These are phyloP conservation scores for Aspergillus awamori DNA, from an alignment of 2,329 filamentous ascomycete species.

Conservation along the genomic window DNA sequence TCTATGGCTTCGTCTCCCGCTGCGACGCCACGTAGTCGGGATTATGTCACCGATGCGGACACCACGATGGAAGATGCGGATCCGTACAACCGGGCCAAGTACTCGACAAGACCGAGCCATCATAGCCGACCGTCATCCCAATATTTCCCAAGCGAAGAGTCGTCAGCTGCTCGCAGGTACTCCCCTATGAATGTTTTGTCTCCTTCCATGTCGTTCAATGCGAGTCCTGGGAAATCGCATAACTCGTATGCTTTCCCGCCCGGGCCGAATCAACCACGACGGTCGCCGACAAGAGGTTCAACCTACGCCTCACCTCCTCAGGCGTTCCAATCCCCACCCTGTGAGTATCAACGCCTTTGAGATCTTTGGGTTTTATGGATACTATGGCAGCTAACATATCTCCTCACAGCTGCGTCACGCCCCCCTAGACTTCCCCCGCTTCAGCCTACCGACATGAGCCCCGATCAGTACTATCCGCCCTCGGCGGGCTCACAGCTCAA, in stretches of 20 bases:
- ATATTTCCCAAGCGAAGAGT: slow-evolving; percentile 72
- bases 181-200: slow-evolving; percentile 93
- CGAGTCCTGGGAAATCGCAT: slow-evolving; percentile 60
- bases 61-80: slow-evolving; percentile 88
- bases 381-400: slow-evolving; percentile 20
- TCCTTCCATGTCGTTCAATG: slow-evolving; percentile 75
- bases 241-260: slow-evolving; percentile 59
- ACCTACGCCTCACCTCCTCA: slow-evolving; percentile 61
- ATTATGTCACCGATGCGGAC: slow-evolving; percentile 69
- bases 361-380: not conserved
- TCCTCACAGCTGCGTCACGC: slow-evolving; percentile 48
- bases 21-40: slow-evolving; percentile 63
- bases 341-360: slow-evolving; percentile 41
- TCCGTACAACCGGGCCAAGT: slow-evolving; percentile 82
- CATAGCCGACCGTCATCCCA: slow-evolving; percentile 72
- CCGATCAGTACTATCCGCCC: slow-evolving; percentile 71
- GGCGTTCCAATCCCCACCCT: slow-evolving; percentile 61
- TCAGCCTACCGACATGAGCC: slow-evolving; percentile 66
- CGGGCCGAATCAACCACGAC: slow-evolving; percentile 58
- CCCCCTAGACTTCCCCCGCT: slow-evolving; percentile 75
- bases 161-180: slow-evolving; percentile 84
- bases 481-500: slow-evolving; percentile 73
- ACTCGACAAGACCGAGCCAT: slow-evolving; percentile 76
- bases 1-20: slow-evolving; percentile 63
- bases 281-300: slow-evolving; percentile 74